phyloP scores from a whole-genome alignment of 139 green algal species.

The Picochlorum sp. region DNA sequence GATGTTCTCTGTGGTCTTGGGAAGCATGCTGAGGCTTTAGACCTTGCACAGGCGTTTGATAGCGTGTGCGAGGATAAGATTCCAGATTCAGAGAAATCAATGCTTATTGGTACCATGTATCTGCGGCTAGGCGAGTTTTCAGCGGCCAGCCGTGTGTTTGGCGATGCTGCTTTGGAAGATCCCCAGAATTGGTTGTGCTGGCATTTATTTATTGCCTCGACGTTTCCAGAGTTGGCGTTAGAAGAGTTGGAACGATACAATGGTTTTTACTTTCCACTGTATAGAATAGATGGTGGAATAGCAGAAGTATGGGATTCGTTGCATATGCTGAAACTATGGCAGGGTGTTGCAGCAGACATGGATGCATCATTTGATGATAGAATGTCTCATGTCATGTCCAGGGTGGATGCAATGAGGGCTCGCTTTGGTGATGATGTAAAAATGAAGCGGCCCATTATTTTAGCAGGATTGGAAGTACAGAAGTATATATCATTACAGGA shows the following conservation, averaged over 20 bases:
- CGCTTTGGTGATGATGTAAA: too few relatives aligned
- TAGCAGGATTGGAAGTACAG: too few relatives aligned
- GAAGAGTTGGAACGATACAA: not conserved
- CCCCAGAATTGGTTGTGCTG: conserved; percentile 54
- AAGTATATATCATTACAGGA: too few relatives aligned
- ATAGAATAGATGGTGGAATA: conserved; percentile 14
- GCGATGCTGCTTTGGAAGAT: conserved; percentile 24
- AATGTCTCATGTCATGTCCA: not conserved
- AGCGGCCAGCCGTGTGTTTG: not conserved
- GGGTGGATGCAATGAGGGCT: too few relatives aligned
- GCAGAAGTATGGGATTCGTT: conserved; percentile 18
- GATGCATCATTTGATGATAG: not conserved
- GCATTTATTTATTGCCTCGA: conserved; percentile 27
- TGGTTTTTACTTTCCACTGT: not conserved
- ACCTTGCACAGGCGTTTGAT: conserved; percentile 14
- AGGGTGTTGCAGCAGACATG: not conserved
- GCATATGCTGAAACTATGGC: not conserved
- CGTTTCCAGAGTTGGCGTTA: not conserved
- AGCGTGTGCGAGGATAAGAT: conserved; percentile 19
- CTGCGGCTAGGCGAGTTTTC: conserved; percentile 25
- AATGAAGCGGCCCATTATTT: too few relatives aligned
- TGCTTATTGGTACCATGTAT: conserved; percentile 36
- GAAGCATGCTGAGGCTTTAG: conserved; percentile 28
- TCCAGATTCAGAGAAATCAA: conserved; percentile 19
- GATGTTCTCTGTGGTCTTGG: conserved; percentile 51